Evolutionary conservation across 805 yeast genomes (phyloP).

Genomic region (Wickerhamiella azymoides): DNA sequence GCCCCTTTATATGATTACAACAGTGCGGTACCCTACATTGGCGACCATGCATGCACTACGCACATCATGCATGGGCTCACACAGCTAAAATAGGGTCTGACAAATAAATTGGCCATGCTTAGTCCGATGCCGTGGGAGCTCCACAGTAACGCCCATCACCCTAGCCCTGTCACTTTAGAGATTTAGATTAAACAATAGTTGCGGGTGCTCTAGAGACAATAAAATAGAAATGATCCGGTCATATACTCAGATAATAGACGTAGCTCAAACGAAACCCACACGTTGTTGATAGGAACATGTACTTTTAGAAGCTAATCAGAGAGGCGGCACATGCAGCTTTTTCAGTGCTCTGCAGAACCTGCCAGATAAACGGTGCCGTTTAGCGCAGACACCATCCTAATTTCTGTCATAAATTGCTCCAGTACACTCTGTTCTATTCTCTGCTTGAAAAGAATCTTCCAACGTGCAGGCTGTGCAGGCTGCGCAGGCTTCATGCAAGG

Average conservation of each 20-base stretch:
- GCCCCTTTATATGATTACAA: conserved; percentile 3
- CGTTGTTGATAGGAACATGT: background rate
- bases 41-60: conserved; percentile 6
- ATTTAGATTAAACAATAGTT: too few relatives aligned
- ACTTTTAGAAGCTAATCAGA: background rate
- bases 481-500: too few relatives aligned
- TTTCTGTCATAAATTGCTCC: too few relatives aligned
- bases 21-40: conserved; percentile 6
- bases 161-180: background rate
- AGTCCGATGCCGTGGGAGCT: background rate
- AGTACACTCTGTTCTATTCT: background rate
- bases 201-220: too few relatives aligned
- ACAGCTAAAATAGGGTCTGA: background rate
- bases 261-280: too few relatives aligned
- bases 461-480: too few relatives aligned
- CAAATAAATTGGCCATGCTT: conserved; percentile 7
- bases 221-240: too few relatives aligned
- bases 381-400: too few relatives aligned
- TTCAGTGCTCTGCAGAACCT: background rate
- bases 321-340: background rate
- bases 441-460: background rate
- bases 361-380: background rate
- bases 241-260: too few relatives aligned
- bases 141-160: background rate
- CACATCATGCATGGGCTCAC: background rate